Percentiles rank a stretch among this genome's conserved stretches.
These are phyloP conservation scores for Paraphoma sp. DNA, from an alignment of 2,329 filamentous ascomycete genomes.

Conservation along the genomic window DNA sequence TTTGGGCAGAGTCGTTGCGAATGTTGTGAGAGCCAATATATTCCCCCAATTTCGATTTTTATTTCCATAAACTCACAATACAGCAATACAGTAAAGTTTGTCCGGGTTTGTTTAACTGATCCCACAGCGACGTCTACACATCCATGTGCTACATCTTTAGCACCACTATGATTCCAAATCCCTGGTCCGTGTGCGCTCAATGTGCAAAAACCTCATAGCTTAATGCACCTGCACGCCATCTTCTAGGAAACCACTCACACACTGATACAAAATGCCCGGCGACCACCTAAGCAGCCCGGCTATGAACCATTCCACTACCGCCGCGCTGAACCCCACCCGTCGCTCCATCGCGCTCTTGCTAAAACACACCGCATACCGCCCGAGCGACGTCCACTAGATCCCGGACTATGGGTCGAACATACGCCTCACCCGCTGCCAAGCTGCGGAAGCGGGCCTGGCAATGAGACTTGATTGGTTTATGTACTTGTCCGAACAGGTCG, in stretches of 20 bases:
- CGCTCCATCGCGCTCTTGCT: neutral
- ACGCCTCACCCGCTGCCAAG: slow-evolving; percentile 19
- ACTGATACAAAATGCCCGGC: neutral
- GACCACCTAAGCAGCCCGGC: neutral
- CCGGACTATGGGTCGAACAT: slow-evolving; percentile 12
- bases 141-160: neutral
- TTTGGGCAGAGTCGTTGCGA: neutral
- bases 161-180: slow-evolving; percentile 1
- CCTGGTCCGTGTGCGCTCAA: neutral
- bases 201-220: neutral
- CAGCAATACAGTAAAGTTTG: too few relatives aligned
- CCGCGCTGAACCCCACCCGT: neutral
- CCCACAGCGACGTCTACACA: neutral
- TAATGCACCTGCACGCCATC: neutral
- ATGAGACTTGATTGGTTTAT: slow-evolving; percentile 10
- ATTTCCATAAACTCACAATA: too few relatives aligned
- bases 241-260: neutral
- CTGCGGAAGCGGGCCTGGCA: slow-evolving; percentile 1
- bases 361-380: neutral
- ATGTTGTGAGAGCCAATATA: too few relatives aligned
- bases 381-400: slow-evolving; percentile 1
- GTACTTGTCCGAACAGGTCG: slow-evolving; percentile 22
- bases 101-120: neutral
- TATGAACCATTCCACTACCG: neutral
- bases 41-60: too few relatives aligned